Percentiles rank a stretch among this genome's conserved stretches.
These are phyloP conservation scores for Microstegium vimineum DNA, from an alignment of 176 grass and related monocot species.

Conservation along the genomic window DNA sequence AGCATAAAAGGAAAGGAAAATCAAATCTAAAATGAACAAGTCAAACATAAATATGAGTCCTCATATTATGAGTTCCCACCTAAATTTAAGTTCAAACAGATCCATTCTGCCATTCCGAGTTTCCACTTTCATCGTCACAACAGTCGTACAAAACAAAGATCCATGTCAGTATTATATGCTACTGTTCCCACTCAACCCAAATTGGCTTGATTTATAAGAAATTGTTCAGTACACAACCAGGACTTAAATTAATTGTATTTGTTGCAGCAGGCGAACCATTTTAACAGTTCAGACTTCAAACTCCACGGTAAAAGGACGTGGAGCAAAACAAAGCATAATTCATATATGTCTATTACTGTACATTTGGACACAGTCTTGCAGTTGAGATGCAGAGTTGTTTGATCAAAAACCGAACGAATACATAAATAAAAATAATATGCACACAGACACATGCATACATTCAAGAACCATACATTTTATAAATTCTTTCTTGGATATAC, in stretches of 20 bases:
- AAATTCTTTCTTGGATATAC: too few relatives aligned
- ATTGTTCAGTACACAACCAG: not conserved
- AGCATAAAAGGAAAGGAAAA: not conserved
- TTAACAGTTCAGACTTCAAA: not conserved
- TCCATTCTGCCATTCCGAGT: not conserved
- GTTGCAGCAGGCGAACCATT: not conserved
- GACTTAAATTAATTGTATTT: not conserved
- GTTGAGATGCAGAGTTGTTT: not conserved
- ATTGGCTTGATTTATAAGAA: not conserved
- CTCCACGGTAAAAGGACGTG: not conserved
- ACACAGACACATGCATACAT: too few relatives aligned
- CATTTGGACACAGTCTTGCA: not conserved
- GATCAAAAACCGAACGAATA: too few relatives aligned
- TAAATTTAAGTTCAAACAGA: not conserved
- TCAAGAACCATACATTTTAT: too few relatives aligned
- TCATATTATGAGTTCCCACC: not conserved
- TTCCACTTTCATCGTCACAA: conserved; percentile 11
- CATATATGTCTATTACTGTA: not conserved
- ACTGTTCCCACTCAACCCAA: not conserved
- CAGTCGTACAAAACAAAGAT: not conserved
- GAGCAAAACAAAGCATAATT: conserved; percentile 13
- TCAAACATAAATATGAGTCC: not conserved
- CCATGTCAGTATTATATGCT: not conserved
- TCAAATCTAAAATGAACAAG: conserved; percentile 2
- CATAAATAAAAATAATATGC: too few relatives aligned